Conservation (phyloP, 176 grass and related monocot genomes). For the Ananas comosus region DNA sequence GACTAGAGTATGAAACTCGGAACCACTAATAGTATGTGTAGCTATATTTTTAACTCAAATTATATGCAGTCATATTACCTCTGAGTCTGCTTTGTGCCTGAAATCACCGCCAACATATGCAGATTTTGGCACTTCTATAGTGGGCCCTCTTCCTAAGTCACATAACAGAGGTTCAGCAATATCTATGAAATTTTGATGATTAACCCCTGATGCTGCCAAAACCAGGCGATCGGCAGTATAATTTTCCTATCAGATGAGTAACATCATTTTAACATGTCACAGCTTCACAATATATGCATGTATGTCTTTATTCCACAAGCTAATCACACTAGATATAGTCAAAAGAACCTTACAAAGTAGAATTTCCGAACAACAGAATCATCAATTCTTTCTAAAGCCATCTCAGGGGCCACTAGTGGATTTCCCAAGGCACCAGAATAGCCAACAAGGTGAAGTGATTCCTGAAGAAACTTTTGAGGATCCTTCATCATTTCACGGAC, state of each 20-base stretch:
- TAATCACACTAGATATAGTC: not conserved
- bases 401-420: slow-evolving; percentile 43
- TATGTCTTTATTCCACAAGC: not conserved
- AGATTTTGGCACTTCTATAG: slow-evolving; percentile 50
- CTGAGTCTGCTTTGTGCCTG: slow-evolving; percentile 46
- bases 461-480: slow-evolving; percentile 54
- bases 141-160: slow-evolving; percentile 50
- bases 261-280: not conserved
- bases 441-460: slow-evolving; percentile 59
- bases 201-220: slow-evolving; percentile 70
- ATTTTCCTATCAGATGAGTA: slow-evolving; percentile 40
- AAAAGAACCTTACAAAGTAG: slow-evolving; percentile 37
- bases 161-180: slow-evolving; percentile 55
- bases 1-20: slow-evolving; percentile 14
- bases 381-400: slow-evolving; percentile 33
- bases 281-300: slow-evolving; percentile 1
- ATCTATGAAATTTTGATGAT: slow-evolving; percentile 64
- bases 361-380: slow-evolving; percentile 45
- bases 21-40: slow-evolving; percentile 4
- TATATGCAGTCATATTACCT: slow-evolving; percentile 32
- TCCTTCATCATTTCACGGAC: slow-evolving; percentile 34
- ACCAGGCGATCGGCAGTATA: slow-evolving; percentile 78
- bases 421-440: slow-evolving; percentile 62
- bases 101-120: slow-evolving; percentile 74
- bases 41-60: too few relatives aligned